phyloP scores from a whole-genome alignment of 208 protist species.

The Vickermania spadyakhi region DNA sequence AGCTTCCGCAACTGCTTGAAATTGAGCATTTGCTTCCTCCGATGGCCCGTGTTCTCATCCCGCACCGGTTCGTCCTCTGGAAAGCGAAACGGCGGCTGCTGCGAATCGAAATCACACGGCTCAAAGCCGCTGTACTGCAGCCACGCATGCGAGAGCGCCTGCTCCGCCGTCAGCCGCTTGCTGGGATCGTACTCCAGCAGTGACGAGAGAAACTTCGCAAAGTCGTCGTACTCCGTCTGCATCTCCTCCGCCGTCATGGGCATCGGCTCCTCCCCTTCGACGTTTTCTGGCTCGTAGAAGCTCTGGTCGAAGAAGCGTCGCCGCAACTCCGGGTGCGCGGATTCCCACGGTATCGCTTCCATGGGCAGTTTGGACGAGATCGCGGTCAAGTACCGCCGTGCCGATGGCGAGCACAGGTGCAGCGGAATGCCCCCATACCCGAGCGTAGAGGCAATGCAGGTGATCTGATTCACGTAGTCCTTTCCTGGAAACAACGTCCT shows the following conservation, averaged over 20 bases:
- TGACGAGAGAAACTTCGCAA: slow-evolving; percentile 80
- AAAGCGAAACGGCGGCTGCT: background rate
- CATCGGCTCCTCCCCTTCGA: slow-evolving; percentile 1
- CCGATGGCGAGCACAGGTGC: slow-evolving; percentile 16
- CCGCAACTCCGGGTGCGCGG: slow-evolving; percentile 35
- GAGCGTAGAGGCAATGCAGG: slow-evolving; percentile 62
- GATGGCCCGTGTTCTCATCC: slow-evolving; percentile 28
- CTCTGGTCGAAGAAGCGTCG: slow-evolving; percentile 28
- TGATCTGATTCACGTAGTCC: slow-evolving; percentile 86
- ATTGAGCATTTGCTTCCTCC: slow-evolving; percentile 14
- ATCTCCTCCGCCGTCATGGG: slow-evolving; percentile 2
- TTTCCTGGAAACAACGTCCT: slow-evolving; percentile 74
- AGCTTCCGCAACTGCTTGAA: slow-evolving; percentile 40
- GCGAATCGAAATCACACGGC: slow-evolving; percentile 4
- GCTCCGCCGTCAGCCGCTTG: slow-evolving; percentile 89
- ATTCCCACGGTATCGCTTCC: slow-evolving; percentile 31
- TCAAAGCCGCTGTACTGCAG: slow-evolving; percentile 28
- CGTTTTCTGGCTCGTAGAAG: slow-evolving; percentile 14
- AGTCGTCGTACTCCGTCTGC: slow-evolving; percentile 32
- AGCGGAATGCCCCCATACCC: slow-evolving; percentile 70
- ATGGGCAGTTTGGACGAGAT: slow-evolving; percentile 30
- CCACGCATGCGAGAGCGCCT: slow-evolving; percentile 85
- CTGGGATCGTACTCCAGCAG: slow-evolving; percentile 91
- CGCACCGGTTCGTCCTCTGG: background rate
- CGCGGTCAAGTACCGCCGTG: slow-evolving; percentile 68